phyloP scores from a whole-genome alignment of 176 grass and related monocot genomes.

The Bothriochloa decipiens region DNA sequence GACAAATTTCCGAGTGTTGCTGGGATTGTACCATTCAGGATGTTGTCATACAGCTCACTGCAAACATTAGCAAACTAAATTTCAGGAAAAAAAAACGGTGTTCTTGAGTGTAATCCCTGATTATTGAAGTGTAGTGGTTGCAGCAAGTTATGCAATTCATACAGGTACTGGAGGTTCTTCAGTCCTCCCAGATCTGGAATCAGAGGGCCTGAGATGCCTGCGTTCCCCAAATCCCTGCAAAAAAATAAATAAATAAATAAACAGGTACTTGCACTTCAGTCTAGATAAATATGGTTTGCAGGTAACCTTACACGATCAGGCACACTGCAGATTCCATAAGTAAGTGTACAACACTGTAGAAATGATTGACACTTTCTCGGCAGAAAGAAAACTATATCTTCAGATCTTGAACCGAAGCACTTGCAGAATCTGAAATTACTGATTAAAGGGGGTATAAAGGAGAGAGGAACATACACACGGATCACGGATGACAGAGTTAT shows the following conservation, averaged over 20 bases:
- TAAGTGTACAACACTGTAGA: not conserved
- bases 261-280: not conserved
- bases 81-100: not conserved
- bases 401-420: not conserved
- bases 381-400: not conserved
- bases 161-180: slow-evolving; percentile 52
- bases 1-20: slow-evolving; percentile 6
- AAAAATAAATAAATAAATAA: not conserved
- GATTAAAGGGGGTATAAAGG: not conserved
- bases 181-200: slow-evolving; percentile 46
- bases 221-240: slow-evolving; percentile 49
- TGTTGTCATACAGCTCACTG: slow-evolving; percentile 8
- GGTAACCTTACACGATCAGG: not conserved
- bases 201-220: slow-evolving; percentile 43
- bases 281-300: not conserved
- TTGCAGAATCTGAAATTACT: not conserved
- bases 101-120: not conserved
- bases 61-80: not conserved
- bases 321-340: not conserved
- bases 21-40: slow-evolving; percentile 17
- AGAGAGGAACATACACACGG: slow-evolving; percentile 37
- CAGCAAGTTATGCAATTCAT: not conserved
- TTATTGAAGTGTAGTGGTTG: not conserved
- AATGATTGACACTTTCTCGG: not conserved
- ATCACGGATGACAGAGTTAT: slow-evolving; percentile 46